Evolutionary conservation across 2,329 filamentous ascomycete genomes (phyloP).

Genomic region (Akanthomyces uredinophilus): DNA sequence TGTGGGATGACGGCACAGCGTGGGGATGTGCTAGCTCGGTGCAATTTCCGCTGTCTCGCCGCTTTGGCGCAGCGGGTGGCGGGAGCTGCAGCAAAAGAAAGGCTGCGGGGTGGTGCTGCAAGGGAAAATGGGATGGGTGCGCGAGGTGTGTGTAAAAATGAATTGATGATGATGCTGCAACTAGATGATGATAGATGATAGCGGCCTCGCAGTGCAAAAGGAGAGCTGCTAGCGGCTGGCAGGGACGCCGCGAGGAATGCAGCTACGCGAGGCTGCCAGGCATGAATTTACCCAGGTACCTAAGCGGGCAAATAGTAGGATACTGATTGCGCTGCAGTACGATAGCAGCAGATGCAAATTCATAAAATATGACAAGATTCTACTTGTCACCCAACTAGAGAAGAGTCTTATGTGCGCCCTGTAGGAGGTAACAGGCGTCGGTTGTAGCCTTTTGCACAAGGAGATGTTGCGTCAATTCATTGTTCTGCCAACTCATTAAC

Average conservation of each 20-base stretch:
- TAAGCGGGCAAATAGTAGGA: no score
- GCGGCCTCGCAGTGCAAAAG: not conserved
- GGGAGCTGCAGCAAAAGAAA: not conserved
- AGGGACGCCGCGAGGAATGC: not conserved
- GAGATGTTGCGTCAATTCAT: no score
- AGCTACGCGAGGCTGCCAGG: not conserved
- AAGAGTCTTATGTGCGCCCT: no score
- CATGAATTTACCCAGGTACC: no score
- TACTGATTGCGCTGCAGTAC: no score
- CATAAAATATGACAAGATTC: no score
- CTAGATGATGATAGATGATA: not conserved
- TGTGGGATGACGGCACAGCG: not conserved
- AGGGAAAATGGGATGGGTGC: not conserved
- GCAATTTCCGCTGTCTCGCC: slow-evolving; percentile 8
- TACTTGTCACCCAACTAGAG: no score
- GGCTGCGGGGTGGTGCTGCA: not conserved
- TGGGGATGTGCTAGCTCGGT: not conserved
- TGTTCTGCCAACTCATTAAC: no score
- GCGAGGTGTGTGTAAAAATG: not conserved
- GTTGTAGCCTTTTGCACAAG: no score
- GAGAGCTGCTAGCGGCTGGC: not conserved
- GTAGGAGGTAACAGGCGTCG: no score
- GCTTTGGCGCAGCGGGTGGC: not conserved
- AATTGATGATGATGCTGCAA: not conserved
- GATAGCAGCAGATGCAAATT: no score